Percentiles rank a stretch among this genome's conserved stretches.
Conservation (phyloP, 495 filamentous ascomycete species). For the Aspergillus leporis region DNA sequence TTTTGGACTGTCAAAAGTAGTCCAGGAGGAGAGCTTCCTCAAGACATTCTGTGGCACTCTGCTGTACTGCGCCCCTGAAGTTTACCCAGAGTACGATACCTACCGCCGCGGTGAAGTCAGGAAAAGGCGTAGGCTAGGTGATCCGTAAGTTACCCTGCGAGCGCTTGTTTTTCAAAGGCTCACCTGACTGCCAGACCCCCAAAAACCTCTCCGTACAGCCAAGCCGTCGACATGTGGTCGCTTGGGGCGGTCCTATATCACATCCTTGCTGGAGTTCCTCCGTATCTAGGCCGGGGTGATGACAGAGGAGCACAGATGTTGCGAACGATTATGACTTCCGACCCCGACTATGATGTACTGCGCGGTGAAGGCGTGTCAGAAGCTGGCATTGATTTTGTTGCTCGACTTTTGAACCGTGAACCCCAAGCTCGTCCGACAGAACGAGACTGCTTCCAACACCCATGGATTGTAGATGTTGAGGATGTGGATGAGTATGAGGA, state of each 20-base stretch:
- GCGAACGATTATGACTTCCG: constrained; percentile 76
- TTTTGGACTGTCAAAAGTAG: constrained; percentile 92
- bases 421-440: constrained; percentile 70
- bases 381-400: constrained; percentile 69
- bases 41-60: constrained; percentile 96
- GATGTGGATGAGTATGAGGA: constrained; percentile 47
- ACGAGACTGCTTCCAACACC: constrained; percentile 59
- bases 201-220: constrained; percentile 67
- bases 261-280: constrained; percentile 70
- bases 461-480: constrained; percentile 61
- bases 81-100: constrained; percentile 79
- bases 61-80: constrained; percentile 93
- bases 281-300: constrained; percentile 68
- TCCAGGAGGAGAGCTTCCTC: constrained; percentile 85
- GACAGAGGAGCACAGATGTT: constrained; percentile 64
- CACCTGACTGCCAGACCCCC: constrained; percentile 36
- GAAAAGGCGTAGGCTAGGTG: constrained; percentile 54
- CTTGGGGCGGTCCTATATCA: constrained; percentile 88
- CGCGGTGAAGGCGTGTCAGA: constrained; percentile 56
- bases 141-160: constrained; percentile 37
- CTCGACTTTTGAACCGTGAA: constrained; percentile 70
- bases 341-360: constrained; percentile 63
- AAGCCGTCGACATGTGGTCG: constrained; percentile 94
- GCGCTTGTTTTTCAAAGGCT: not conserved
- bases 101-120: constrained; percentile 43